phyloP scores from a whole-genome alignment of 2,329 filamentous ascomycete genomes.

The Fonsecaea erecta region DNA sequence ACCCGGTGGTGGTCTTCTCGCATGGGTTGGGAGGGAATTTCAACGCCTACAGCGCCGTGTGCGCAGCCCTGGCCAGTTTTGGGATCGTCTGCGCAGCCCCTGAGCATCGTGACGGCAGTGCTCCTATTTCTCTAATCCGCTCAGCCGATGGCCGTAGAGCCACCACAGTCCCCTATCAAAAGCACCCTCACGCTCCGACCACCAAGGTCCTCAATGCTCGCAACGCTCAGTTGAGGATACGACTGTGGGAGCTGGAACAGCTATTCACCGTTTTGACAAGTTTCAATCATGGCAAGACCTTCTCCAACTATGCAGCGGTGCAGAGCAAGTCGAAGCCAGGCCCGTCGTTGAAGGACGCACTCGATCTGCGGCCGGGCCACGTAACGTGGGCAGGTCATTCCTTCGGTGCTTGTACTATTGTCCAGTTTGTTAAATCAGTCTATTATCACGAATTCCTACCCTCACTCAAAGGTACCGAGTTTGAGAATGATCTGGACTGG shows the following conservation, averaged over 20 bases:
- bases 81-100: constrained; percentile 80
- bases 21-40: constrained; percentile 81
- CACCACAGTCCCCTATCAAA: constrained; percentile 50
- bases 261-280: constrained; percentile 70
- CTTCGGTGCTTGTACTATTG: constrained; percentile 74
- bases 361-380: constrained; percentile 73
- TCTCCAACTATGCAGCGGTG: constrained; percentile 49
- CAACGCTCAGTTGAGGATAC: constrained; percentile 73
- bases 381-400: constrained; percentile 80
- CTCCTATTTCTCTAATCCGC: constrained; percentile 74
- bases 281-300: constrained; percentile 62
- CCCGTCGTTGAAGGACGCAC: constrained; percentile 57
- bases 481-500: constrained; percentile 35
- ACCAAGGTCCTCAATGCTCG: constrained; percentile 69
- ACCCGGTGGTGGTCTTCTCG: constrained; percentile 84
- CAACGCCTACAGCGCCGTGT: constrained; percentile 84
- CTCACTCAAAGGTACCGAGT: constrained; percentile 27
- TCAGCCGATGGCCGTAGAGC: constrained; percentile 42
- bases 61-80: constrained; percentile 77
- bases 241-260: constrained; percentile 77
- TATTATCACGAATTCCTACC: constrained; percentile 60
- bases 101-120: constrained; percentile 81
- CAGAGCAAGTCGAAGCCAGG: constrained; percentile 8
- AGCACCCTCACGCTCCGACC: constrained; percentile 64
- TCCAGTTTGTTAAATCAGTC: constrained; percentile 78